Percentiles rank a stretch among this genome's conserved stretches.
Conservation (phyloP, 345 rosid genomes). For the Geranium brycei region DNA sequence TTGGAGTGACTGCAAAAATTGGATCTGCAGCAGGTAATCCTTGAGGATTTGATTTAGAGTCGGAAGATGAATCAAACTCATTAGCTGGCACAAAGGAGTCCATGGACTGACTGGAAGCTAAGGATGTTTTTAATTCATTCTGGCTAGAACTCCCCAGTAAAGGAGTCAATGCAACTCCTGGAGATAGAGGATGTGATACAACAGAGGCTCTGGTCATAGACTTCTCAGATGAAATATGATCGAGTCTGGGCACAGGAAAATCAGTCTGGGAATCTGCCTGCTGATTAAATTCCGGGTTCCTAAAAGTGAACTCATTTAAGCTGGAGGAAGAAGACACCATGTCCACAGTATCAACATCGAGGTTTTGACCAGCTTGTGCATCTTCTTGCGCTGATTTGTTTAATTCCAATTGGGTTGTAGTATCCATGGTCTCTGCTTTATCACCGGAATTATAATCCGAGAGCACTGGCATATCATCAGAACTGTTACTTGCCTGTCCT, state of each 20-base stretch:
- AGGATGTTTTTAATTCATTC: conserved; percentile 39
- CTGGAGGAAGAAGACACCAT: conserved; percentile 40
- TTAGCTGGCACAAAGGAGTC: conserved; percentile 47
- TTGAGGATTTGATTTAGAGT: conserved; percentile 49
- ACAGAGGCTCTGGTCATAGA: conserved; percentile 46
- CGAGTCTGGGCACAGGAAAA: conserved; percentile 36
- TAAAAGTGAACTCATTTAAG: conserved; percentile 37
- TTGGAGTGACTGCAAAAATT: conserved; percentile 46
- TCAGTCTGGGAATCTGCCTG: conserved; percentile 56
- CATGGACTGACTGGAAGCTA: conserved; percentile 42
- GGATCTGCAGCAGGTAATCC: conserved; percentile 40
- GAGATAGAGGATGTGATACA: conserved; percentile 34
- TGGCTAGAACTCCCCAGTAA: conserved; percentile 20
- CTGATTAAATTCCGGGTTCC: conserved; percentile 24
- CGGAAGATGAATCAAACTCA: conserved; percentile 64
- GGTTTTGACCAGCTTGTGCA: conserved; percentile 30
- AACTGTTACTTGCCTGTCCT: conserved; percentile 72
- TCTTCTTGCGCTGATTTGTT: conserved; percentile 33
- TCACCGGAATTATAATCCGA: conserved; percentile 34
- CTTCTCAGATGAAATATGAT: conserved; percentile 72
- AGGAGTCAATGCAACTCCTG: conserved; percentile 14
- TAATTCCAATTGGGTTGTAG: conserved; percentile 33
- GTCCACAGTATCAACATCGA: conserved; percentile 36
- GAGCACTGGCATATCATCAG: conserved; percentile 44
- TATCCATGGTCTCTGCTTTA: conserved; percentile 30